Conservation (phyloP, 305 asterid species). For the Andrographis paniculata region DNA sequence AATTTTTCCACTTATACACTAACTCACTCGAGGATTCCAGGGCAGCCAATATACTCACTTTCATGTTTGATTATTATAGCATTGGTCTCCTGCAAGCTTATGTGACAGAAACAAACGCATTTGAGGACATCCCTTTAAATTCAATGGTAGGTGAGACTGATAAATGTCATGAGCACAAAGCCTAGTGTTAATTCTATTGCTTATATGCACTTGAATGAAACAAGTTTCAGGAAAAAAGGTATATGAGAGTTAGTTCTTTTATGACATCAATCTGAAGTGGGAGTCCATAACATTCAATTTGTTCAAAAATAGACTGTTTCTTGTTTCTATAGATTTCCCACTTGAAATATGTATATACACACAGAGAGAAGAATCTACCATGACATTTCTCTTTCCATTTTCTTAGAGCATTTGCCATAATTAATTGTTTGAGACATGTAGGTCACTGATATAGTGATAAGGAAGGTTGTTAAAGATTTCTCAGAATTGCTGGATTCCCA, state of each 20-base stretch:
- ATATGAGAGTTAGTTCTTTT: too few relatives aligned
- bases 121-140: slow-evolving; percentile 62
- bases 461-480: slow-evolving; percentile 75
- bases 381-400: not conserved
- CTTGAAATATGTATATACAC: too few relatives aligned
- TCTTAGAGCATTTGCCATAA: not conserved
- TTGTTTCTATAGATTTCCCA: too few relatives aligned
- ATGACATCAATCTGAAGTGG: too few relatives aligned
- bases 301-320: too few relatives aligned
- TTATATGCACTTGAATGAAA: too few relatives aligned
- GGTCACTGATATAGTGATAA: slow-evolving; percentile 63
- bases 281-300: too few relatives aligned
- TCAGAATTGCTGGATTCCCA: slow-evolving; percentile 56
- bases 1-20: slow-evolving; percentile 55
- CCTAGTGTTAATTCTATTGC: too few relatives aligned
- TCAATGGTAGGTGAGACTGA: slow-evolving; percentile 88
- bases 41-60: slow-evolving; percentile 51
- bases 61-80: slow-evolving; percentile 65
- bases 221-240: too few relatives aligned
- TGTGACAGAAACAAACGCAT: slow-evolving; percentile 40
- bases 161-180: too few relatives aligned
- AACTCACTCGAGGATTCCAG: slow-evolving; percentile 59
- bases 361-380: too few relatives aligned
- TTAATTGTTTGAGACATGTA: slow-evolving; percentile 27
- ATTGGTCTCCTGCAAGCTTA: slow-evolving; percentile 65